These are phyloP conservation scores for Kentomonas sorsogonicus DNA, from an alignment of 208 protist species.

Conservation along the genomic window DNA sequence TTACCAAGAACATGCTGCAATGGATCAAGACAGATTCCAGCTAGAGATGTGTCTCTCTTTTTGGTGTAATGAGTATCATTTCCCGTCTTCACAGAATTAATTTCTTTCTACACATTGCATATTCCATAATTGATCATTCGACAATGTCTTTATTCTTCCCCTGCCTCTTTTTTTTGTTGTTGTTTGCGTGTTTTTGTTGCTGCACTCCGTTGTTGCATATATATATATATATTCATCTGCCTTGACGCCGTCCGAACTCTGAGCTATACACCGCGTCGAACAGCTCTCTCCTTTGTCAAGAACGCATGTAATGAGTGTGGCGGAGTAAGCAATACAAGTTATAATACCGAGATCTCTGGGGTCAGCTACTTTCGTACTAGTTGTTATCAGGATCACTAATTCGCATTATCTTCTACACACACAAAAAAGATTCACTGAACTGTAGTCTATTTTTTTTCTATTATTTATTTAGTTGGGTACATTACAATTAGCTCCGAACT, in stretches of 20 bases:
- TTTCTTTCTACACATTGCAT: background rate
- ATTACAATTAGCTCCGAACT: no score
- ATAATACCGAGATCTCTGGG: no score
- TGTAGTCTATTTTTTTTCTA: no score
- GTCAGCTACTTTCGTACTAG: no score
- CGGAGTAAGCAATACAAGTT: no score
- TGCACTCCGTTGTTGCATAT: background rate
- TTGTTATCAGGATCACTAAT: no score
- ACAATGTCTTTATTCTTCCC: background rate
- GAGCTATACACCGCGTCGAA: no score
- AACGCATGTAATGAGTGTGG: no score
- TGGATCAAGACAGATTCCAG: conserved; percentile 62
- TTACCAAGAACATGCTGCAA: conserved; percentile 79
- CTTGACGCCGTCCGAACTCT: background rate
- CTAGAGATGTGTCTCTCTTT: background rate
- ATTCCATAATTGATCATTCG: background rate
- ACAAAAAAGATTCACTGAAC: no score
- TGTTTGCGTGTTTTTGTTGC: background rate
- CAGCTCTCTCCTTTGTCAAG: no score
- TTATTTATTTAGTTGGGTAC: conserved; percentile 8
- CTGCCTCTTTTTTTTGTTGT: conserved; percentile 1
- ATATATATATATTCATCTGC: background rate
- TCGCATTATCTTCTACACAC: background rate
- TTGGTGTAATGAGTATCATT: conserved; percentile 2
- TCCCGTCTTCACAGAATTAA: background rate